phyloP scores from a whole-genome alignment of 495 filamentous ascomycete species.

The Hypoxylon fuscum region DNA sequence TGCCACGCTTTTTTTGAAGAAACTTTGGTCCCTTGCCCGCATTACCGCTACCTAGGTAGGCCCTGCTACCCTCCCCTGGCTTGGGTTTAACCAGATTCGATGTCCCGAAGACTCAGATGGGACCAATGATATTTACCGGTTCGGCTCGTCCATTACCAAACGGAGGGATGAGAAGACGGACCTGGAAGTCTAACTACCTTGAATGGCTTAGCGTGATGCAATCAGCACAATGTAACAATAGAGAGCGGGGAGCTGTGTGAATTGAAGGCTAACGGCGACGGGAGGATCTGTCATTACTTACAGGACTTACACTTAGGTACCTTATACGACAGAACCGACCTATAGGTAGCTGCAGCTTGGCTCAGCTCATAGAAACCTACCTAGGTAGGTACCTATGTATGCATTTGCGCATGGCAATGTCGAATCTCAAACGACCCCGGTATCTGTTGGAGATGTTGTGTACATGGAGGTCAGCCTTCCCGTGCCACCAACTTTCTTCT shows the following conservation, averaged over 20 bases:
- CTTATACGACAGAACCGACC: neutral
- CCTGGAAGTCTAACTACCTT: constrained; percentile 31
- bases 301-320: too few species aligned
- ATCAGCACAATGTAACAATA: constrained; percentile 36
- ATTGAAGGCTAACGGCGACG: constrained; percentile 36
- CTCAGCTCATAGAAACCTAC: constrained; percentile 34
- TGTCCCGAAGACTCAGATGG: constrained; percentile 33
- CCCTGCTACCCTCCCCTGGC: constrained; percentile 28
- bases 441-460: neutral
- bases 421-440: constrained; percentile 11
- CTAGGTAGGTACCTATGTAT: too few species aligned
- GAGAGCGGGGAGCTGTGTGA: constrained; percentile 32
- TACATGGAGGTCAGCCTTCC: too few species aligned
- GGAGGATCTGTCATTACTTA: constrained; percentile 42
- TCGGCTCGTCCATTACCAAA: constrained; percentile 40
- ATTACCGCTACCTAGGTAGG: too few species aligned
- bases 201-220: constrained; percentile 29
- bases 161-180: constrained; percentile 36
- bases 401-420: constrained; percentile 31
- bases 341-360: constrained; percentile 22
- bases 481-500: too few species aligned
- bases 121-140: constrained; percentile 39
- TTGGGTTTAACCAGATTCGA: constrained; percentile 40
- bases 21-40: constrained; percentile 33
- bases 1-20: constrained; percentile 22